A percentile compares a stretch with the other conserved stretches of the same genome.
Evolutionary conservation across 768 basidiomycete genomes (phyloP).

Genomic region (Clavulina sp.): DNA sequence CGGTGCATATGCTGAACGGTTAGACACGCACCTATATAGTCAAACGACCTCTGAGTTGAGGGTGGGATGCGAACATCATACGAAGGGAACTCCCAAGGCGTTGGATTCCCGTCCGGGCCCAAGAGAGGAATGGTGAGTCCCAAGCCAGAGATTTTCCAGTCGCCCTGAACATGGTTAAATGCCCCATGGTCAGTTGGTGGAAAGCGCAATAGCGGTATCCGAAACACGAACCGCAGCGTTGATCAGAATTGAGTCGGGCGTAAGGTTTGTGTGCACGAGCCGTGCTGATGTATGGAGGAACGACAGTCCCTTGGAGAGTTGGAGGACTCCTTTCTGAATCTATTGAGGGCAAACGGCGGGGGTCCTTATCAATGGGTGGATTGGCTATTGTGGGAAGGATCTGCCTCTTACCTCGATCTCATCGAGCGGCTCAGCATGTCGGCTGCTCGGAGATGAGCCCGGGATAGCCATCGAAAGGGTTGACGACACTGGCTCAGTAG

Average conservation of each 20-base stretch:
- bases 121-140: constrained; percentile 69
- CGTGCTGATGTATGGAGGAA: constrained; percentile 89
- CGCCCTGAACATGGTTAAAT: constrained; percentile 57
- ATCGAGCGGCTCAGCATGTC: constrained; percentile 61
- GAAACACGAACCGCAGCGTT: constrained; percentile 49
- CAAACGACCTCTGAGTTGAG: constrained; percentile 80
- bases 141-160: constrained; percentile 93
- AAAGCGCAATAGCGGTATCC: not conserved
- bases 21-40: constrained; percentile 67
- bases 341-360: no score
- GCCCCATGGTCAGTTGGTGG: not conserved
- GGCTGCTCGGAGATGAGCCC: constrained; percentile 32
- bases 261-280: constrained; percentile 80
- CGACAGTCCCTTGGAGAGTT: constrained; percentile 73
- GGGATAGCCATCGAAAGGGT: constrained; percentile 65
- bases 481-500: constrained; percentile 77
- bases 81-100: constrained; percentile 81
- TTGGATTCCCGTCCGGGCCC: constrained; percentile 46
- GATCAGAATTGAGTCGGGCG: constrained; percentile 72
- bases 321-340: constrained; percentile 94
- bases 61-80: constrained; percentile 64
- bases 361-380: constrained; percentile 4
- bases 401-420: constrained; percentile 66
- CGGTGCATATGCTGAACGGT: no score
- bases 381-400: not conserved